These are phyloP conservation scores for Cutaneotrichosporon arboriforme DNA, from an alignment of 1,284 basidiomycete species.

Conservation along the genomic window DNA sequence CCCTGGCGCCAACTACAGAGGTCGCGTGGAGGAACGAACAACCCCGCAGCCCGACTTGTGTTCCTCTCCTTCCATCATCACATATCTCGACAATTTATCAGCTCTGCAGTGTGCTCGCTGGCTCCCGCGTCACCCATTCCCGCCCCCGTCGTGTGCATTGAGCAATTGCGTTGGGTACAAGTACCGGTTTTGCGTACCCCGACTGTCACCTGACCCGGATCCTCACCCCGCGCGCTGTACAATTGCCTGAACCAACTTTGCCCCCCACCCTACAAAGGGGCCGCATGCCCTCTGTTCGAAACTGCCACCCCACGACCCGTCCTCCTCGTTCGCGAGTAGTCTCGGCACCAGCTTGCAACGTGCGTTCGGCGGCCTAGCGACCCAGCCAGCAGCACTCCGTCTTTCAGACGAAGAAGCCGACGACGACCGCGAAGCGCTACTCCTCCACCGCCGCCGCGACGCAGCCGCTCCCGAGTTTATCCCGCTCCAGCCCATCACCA, in stretches of 20 bases:
- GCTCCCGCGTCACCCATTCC: no score
- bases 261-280: no score
- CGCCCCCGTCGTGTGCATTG: no score
- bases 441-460: not conserved
- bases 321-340: conserved; percentile 3
- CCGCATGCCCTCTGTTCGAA: not conserved
- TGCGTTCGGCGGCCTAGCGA: conserved; percentile 7
- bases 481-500: conserved; percentile 4
- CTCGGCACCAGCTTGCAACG: conserved; percentile 7
- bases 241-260: not conserved
- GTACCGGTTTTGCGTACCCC: no score
- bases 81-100: no score
- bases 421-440: not conserved
- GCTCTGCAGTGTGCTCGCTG: no score
- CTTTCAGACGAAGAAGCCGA: conserved; percentile 5
- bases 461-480: not conserved
- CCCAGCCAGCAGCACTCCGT: conserved; percentile 1
- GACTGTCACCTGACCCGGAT: not conserved
- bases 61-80: no score
- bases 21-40: no score
- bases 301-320: not conserved
- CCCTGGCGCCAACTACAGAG: no score
- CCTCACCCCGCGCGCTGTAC: not conserved
- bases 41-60: no score
- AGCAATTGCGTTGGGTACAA: no score